These are phyloP conservation scores for Sporisorium exsertum DNA, from an alignment of 1,284 basidiomycete genomes.

Conservation along the genomic window DNA sequence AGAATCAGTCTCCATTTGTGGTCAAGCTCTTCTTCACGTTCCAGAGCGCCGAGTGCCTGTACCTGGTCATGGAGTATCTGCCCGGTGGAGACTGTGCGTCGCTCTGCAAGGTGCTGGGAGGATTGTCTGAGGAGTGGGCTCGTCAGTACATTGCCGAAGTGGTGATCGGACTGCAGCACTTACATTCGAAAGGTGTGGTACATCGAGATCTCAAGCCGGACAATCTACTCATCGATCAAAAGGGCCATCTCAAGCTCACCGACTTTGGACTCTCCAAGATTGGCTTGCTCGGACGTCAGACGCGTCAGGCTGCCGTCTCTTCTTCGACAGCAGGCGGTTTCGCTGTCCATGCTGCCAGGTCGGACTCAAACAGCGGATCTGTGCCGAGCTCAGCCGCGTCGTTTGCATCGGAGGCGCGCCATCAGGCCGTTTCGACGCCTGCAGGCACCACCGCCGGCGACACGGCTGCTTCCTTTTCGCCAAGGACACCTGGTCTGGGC, in stretches of 20 bases:
- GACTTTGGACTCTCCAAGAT: constrained; percentile 98
- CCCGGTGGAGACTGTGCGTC: constrained; percentile 94
- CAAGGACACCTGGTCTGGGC: constrained; percentile 50
- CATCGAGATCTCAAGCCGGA: constrained; percentile 99
- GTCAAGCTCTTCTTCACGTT: constrained; percentile 72
- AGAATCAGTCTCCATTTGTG: constrained; percentile 94
- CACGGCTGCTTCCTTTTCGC: constrained; percentile 51
- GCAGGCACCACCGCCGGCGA: constrained; percentile 49
- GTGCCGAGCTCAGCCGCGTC: constrained; percentile 48
- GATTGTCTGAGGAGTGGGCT: constrained; percentile 94
- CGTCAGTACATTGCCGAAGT: constrained; percentile 96
- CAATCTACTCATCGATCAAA: constrained; percentile 94
- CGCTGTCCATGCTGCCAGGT: constrained; percentile 13
- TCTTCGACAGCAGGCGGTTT: constrained; percentile 13
- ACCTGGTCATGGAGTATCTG: constrained; percentile 73
- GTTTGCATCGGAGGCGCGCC: constrained; percentile 34
- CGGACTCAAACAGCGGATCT: constrained; percentile 41
- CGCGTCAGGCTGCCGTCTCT: constrained; percentile 39
- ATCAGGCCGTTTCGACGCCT: constrained; percentile 34
- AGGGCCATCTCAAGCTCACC: constrained; percentile 95
- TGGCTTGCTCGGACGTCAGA: constrained; percentile 93
- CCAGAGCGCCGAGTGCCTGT: constrained; percentile 71
- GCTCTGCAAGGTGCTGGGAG: constrained; percentile 93
- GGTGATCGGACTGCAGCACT: constrained; percentile 90
- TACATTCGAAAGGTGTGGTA: constrained; percentile 92